Percentiles rank a stretch among this genome's conserved stretches.
Conservation (phyloP, 2,329 filamentous ascomycete species). For the Cryphonectria parasitica region DNA sequence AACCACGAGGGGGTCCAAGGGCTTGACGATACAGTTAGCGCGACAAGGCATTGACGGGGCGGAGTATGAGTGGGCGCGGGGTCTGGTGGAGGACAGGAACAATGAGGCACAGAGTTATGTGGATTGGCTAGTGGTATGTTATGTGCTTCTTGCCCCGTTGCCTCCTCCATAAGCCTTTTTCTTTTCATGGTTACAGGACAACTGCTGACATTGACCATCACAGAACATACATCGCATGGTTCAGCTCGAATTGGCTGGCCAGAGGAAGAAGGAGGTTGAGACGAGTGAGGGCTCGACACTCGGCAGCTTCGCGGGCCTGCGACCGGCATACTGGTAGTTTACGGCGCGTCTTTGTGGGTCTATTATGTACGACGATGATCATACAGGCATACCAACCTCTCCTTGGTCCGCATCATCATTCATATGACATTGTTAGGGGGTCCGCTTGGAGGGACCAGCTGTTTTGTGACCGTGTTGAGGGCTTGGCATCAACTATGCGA, state of each 20-base stretch:
- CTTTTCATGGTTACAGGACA: background rate
- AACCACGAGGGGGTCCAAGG: conserved; percentile 81
- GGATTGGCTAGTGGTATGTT: conserved; percentile 79
- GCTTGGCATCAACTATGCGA: background rate
- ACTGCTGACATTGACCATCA: background rate
- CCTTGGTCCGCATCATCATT: background rate
- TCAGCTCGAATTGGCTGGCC: conserved; percentile 80
- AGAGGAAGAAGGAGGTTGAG: conserved; percentile 69
- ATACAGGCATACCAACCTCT: conserved; percentile 7
- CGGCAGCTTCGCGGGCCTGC: conserved; percentile 61
- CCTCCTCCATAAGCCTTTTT: background rate
- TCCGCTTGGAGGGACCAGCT: background rate
- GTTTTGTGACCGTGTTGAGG: background rate
- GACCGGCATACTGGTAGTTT: conserved; percentile 62
- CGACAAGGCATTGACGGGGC: conserved; percentile 91
- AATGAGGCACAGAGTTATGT: conserved; percentile 98
- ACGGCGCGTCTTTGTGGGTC: background rate
- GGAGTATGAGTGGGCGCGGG: conserved; percentile 92
- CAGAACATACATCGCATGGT: conserved; percentile 85
- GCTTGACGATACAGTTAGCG: conserved; percentile 85
- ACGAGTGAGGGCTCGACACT: conserved; percentile 52
- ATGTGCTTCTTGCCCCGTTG: background rate
- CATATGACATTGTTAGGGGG: background rate
- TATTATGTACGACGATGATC: background rate
- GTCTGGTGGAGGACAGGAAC: conserved; percentile 92